A percentile compares a stretch with the other conserved stretches of the same genome.
Conservation (phyloP, 2,329 filamentous ascomycete genomes). For the Talaromyces amestolkiae region DNA sequence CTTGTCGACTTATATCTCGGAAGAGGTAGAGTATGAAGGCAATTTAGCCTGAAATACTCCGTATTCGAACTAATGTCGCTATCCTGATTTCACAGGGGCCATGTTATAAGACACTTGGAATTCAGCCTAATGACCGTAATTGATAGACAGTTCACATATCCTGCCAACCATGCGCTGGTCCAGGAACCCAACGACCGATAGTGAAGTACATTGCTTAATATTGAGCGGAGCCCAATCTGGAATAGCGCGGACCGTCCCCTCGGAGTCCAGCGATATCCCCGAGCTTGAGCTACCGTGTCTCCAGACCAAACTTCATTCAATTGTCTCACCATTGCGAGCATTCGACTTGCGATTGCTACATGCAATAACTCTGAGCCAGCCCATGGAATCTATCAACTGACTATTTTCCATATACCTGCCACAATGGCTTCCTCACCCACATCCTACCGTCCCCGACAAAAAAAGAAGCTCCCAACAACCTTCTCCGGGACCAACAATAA, state of each 20-base stretch:
- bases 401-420: not conserved
- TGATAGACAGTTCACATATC: not conserved
- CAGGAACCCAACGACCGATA: not conserved
- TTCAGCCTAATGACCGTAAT: not conserved
- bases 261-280: not conserved
- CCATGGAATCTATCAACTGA: not conserved
- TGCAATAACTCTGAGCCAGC: not conserved
- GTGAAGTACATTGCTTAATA: not conserved
- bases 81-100: not conserved
- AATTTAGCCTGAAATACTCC: not conserved
- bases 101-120: no score
- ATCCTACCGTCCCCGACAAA: constrained; percentile 47
- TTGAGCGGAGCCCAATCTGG: not conserved
- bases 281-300: not conserved
- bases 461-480: constrained; percentile 37
- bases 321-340: not conserved
- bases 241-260: not conserved
- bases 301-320: not conserved
- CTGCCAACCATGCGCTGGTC: not conserved
- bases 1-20: not conserved
- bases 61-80: not conserved
- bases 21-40: not conserved
- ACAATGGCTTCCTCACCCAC: constrained; percentile 27
- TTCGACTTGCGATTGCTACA: not conserved
- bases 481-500: constrained; percentile 42